Conservation (phyloP, 2,329 filamentous ascomycete species). For the Acrocalymma vagum region DNA sequence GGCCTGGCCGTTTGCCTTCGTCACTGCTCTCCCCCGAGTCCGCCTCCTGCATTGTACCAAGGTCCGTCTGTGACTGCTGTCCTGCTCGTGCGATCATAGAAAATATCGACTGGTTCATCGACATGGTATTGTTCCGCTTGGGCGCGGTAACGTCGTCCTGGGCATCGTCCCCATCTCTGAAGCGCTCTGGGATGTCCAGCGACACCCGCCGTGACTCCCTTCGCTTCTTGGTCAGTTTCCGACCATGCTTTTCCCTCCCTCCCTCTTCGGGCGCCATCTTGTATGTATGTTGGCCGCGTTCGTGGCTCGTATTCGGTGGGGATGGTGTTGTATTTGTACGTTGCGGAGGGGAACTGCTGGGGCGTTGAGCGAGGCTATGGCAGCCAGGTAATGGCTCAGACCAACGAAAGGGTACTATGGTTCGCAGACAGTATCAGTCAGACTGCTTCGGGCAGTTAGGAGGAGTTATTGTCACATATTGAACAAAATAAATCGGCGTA, state of each 20-base stretch:
- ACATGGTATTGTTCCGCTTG: slow-evolving; percentile 59
- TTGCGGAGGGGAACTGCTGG: slow-evolving; percentile 18
- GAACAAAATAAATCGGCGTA: slow-evolving; percentile 33
- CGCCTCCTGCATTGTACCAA: slow-evolving; percentile 78
- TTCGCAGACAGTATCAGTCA: slow-evolving; percentile 14
- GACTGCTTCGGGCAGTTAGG: slow-evolving; percentile 42
- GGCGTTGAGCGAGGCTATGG: slow-evolving; percentile 21
- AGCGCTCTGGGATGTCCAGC: slow-evolving; percentile 64
- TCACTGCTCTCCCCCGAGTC: slow-evolving; percentile 79
- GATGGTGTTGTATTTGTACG: slow-evolving; percentile 14
- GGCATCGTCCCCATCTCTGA: slow-evolving; percentile 66
- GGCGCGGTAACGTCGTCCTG: slow-evolving; percentile 69
- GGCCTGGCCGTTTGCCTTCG: slow-evolving; percentile 33
- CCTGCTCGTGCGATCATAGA: slow-evolving; percentile 90
- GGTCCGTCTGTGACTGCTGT: slow-evolving; percentile 80
- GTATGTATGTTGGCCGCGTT: slow-evolving; percentile 18
- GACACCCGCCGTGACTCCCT: slow-evolving; percentile 47
- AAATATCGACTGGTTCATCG: slow-evolving; percentile 95
- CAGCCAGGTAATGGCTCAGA: slow-evolving; percentile 5
- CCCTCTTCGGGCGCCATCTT: slow-evolving; percentile 46
- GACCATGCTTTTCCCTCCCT: slow-evolving; percentile 31
- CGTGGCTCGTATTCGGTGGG: slow-evolving; percentile 9
- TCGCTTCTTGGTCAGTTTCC: slow-evolving; percentile 45
- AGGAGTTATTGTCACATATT: slow-evolving; percentile 39
- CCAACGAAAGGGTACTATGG: slow-evolving; percentile 5